phyloP scores from a whole-genome alignment of 1,139 yeast genomes.

The Petasospora rhodanensis region DNA sequence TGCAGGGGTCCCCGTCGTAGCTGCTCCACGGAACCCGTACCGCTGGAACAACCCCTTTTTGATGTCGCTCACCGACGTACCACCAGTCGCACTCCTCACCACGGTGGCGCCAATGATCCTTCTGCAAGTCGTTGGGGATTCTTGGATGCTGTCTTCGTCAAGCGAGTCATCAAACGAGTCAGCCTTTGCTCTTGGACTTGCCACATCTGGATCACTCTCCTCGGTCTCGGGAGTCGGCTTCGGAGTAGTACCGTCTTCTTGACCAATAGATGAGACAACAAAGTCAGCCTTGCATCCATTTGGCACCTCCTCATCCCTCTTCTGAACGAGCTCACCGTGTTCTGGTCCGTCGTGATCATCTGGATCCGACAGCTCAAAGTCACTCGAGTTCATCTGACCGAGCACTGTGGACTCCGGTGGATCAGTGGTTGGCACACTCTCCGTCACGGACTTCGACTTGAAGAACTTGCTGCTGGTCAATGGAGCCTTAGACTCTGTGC shows the following conservation, averaged over 20 bases:
- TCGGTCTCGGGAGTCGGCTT: too few relatives aligned
- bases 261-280: too few relatives aligned
- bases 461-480: slow-evolving; percentile 16
- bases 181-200: too few relatives aligned
- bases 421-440: not conserved
- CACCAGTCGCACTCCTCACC: not conserved
- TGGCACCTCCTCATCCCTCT: too few relatives aligned
- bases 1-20: too few relatives aligned
- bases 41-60: slow-evolving; percentile 13
- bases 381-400: slow-evolving; percentile 19
- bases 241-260: too few relatives aligned
- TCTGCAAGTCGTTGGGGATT: slow-evolving; percentile 5
- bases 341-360: slow-evolving; percentile 33
- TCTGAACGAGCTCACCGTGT: too few relatives aligned
- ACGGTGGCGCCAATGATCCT: slow-evolving; percentile 7
- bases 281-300: too few relatives aligned
- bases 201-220: too few relatives aligned
- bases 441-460: not conserved
- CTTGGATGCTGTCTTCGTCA: slow-evolving; percentile 5
- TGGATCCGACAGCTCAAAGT: slow-evolving; percentile 26
- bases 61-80: not conserved
- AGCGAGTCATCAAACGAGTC: slow-evolving; percentile 4
- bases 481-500: slow-evolving; percentile 6
- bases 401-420: slow-evolving; percentile 1
- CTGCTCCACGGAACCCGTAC: slow-evolving; percentile 14